A percentile compares a stretch with the other conserved stretches of the same genome.
Conservation (phyloP, 768 basidiomycete species). For the Chalciporus pseudorubinellus region DNA sequence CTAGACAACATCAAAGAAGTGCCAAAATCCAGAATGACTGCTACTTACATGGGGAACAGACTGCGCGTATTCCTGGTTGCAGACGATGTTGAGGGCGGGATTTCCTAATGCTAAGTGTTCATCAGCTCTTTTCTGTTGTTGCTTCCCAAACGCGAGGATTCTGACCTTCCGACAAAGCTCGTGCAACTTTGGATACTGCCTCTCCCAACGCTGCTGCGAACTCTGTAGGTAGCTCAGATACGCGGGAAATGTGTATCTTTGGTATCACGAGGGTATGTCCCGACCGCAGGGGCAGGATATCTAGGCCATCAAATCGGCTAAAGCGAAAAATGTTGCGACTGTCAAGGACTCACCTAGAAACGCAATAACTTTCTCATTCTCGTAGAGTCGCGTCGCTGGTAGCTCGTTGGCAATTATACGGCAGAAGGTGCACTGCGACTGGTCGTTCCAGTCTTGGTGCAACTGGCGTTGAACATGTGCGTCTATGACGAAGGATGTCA, state of each 20-base stretch:
- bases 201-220: conserved; percentile 57
- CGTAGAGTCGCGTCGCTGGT: conserved; percentile 52
- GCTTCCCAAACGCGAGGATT: background rate
- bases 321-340: background rate
- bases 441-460: conserved; percentile 48
- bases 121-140: background rate
- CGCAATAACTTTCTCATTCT: conserved; percentile 61
- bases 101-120: conserved; percentile 40
- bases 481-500: conserved; percentile 76
- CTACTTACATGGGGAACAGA: conserved; percentile 68
- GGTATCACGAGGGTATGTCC: conserved; percentile 74
- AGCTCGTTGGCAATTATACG: conserved; percentile 53
- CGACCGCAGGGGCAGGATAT: conserved; percentile 63
- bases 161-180: conserved; percentile 61
- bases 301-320: conserved; percentile 34
- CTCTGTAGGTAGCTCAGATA: conserved; percentile 64
- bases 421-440: conserved; percentile 59
- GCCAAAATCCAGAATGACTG: background rate
- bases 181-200: conserved; percentile 59
- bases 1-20: conserved; percentile 32
- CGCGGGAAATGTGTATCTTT: conserved; percentile 55
- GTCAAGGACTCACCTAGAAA: conserved; percentile 49
- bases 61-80: conserved; percentile 81
- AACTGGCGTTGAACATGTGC: conserved; percentile 49
- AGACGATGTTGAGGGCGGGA: conserved; percentile 71